phyloP scores from a whole-genome alignment of 2,329 filamentous ascomycete species.

The Nemania sp. region DNA sequence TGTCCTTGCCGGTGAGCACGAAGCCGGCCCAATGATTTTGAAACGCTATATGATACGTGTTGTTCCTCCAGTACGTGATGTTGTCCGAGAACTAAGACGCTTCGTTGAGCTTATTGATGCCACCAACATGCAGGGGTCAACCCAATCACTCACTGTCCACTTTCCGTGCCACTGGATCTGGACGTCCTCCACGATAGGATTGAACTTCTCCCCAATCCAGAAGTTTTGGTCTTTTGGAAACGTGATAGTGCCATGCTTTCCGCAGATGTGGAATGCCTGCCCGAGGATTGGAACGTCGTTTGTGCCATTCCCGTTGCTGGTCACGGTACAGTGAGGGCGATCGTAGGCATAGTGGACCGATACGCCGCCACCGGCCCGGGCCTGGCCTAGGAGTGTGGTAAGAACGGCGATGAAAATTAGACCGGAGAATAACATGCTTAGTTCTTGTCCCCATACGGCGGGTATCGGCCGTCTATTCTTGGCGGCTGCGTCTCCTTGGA shows the following conservation, averaged over 20 bases:
- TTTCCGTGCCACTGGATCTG: constrained; percentile 64
- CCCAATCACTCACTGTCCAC: constrained; percentile 53
- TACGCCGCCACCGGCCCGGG: constrained; percentile 11
- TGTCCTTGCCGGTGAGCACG: constrained; percentile 61
- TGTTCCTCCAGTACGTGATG: constrained; percentile 66
- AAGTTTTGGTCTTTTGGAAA: constrained; percentile 64
- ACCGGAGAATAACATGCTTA: constrained; percentile 8
- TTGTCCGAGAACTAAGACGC: constrained; percentile 57
- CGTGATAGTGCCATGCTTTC: constrained; percentile 55
- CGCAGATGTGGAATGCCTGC: constrained; percentile 45
- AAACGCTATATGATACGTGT: constrained; percentile 64
- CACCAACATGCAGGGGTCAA: neutral
- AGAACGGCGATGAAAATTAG: neutral
- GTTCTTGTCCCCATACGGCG: neutral
- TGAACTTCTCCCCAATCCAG: constrained; percentile 62
- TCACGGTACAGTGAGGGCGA: constrained; percentile 41
- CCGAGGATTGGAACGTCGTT: constrained; percentile 48
- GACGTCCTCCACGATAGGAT: constrained; percentile 63
- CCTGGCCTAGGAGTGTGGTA: neutral
- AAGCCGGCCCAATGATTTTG: constrained; percentile 68
- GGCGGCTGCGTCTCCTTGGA: neutral
- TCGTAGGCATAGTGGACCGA: constrained; percentile 17
- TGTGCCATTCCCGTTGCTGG: constrained; percentile 32
- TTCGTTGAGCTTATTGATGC: neutral
- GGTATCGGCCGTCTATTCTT: neutral